These are phyloP conservation scores for Schizophyllum amplum DNA, from an alignment of 1,284 basidiomycete species.

Conservation along the genomic window DNA sequence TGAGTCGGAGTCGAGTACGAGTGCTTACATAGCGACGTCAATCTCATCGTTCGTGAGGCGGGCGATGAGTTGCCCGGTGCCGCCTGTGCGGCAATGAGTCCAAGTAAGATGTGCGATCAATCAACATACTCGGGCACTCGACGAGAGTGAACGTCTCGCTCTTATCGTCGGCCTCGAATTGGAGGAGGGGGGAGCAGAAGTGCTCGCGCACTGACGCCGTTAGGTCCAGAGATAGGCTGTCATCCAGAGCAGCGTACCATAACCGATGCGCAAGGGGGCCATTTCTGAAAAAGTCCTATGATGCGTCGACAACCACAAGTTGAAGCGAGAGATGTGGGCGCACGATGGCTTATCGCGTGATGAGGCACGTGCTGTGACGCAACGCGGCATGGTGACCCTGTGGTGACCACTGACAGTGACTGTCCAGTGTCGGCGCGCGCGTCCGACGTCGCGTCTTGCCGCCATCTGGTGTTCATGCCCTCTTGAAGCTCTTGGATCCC, in stretches of 20 bases:
- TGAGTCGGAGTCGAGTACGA: neutral
- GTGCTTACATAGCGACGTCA: constrained; percentile 76
- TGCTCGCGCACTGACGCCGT: constrained; percentile 69
- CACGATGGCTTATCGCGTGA: neutral
- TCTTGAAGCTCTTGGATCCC: too few relatives aligned
- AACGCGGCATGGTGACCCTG: too few relatives aligned
- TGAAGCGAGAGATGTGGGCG: neutral
- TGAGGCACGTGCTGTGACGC: neutral
- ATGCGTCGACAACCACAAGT: neutral
- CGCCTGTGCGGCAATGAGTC: constrained; percentile 39
- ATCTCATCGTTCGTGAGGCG: constrained; percentile 80
- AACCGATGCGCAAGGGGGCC: constrained; percentile 23
- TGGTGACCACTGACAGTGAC: too few relatives aligned
- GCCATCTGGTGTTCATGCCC: too few relatives aligned
- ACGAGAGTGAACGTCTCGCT: constrained; percentile 73
- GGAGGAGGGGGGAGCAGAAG: constrained; percentile 84
- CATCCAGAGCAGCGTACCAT: constrained; percentile 22
- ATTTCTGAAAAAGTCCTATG: neutral
- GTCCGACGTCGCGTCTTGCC: too few relatives aligned
- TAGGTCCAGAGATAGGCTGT: neutral
- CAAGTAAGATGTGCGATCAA: neutral
- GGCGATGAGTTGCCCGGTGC: constrained; percentile 86
- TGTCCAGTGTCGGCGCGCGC: neutral
- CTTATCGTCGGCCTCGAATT: constrained; percentile 58
- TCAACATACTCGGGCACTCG: constrained; percentile 83